Percentiles rank a stretch among this genome's conserved stretches.
These are phyloP conservation scores for Xylariaceae sp. DNA, from an alignment of 2,329 filamentous ascomycete genomes.

Conservation along the genomic window DNA sequence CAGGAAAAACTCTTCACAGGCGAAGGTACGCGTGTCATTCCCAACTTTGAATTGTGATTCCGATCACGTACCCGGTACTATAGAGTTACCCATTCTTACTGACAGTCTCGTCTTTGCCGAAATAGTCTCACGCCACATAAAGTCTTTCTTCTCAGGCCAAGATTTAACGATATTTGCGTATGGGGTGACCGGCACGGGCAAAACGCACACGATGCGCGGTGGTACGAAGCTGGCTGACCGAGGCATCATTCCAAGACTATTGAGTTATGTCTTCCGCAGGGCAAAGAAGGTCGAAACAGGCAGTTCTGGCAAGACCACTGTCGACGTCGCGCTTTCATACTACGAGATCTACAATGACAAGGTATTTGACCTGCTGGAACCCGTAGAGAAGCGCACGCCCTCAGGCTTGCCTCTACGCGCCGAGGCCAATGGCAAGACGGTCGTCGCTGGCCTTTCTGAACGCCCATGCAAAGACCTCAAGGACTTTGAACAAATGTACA, in stretches of 20 bases:
- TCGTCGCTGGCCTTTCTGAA: conserved; percentile 82
- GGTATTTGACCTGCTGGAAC: conserved; percentile 84
- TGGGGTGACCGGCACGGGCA: conserved; percentile 87
- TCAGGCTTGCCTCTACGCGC: conserved; percentile 77
- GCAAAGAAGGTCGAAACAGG: conserved; percentile 84
- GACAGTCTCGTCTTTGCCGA: conserved; percentile 9
- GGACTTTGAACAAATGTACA: conserved; percentile 86
- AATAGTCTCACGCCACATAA: conserved; percentile 80
- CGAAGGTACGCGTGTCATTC: conserved; percentile 59
- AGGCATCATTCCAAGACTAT: conserved; percentile 79
- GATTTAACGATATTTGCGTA: conserved; percentile 91
- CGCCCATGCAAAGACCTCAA: conserved; percentile 77
- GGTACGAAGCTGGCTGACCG: conserved; percentile 80
- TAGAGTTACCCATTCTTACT: conserved; percentile 4
- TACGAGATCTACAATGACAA: conserved; percentile 98
- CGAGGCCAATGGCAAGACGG: conserved; percentile 81
- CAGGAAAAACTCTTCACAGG: conserved; percentile 86
- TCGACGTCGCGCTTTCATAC: conserved; percentile 77
- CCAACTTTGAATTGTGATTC: conserved; percentile 1
- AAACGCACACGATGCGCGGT: conserved; percentile 94
- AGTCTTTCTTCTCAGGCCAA: conserved; percentile 84
- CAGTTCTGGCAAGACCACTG: conserved; percentile 62
- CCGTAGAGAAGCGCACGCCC: conserved; percentile 78
- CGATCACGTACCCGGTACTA: not conserved
- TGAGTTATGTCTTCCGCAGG: conserved; percentile 80